Evolutionary conservation across 2,329 filamentous ascomycete genomes (phyloP).

Genomic region (Hymenoscyphus infarciens): DNA sequence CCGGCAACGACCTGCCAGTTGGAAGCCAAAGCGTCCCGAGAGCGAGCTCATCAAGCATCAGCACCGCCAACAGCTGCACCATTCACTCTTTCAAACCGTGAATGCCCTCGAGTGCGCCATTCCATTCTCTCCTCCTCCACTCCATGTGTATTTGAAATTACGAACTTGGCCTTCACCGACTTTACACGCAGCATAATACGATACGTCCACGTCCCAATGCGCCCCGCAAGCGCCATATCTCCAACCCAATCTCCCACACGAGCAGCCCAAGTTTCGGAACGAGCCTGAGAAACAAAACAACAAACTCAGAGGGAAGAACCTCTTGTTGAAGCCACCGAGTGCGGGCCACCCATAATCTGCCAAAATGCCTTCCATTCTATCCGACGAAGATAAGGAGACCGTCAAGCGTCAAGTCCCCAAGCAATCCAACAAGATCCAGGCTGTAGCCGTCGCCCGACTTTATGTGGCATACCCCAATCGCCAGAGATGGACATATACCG

Average conservation of each 20-base stretch:
- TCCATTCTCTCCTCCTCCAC: background rate
- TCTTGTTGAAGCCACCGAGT: constrained; percentile 7
- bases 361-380: constrained; percentile 54
- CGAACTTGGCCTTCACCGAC: background rate
- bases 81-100: background rate
- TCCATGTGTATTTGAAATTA: background rate
- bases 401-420: constrained; percentile 94
- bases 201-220: constrained; percentile 24
- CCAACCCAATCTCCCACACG: constrained; percentile 31
- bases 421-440: constrained; percentile 93
- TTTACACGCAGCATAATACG: background rate
- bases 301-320: constrained; percentile 14
- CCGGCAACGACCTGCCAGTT: background rate
- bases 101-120: background rate
- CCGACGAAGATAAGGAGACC: constrained; percentile 91
- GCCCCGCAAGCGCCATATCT: constrained; percentile 25
- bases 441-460: constrained; percentile 86
- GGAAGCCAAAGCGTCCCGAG: background rate
- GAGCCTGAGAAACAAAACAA: constrained; percentile 19
- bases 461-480: constrained; percentile 89
- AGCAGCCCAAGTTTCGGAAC: constrained; percentile 24
- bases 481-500: constrained; percentile 88
- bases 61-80: background rate
- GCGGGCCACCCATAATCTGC: constrained; percentile 9
- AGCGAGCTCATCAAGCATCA: background rate